Conservation (phyloP, 2,329 filamentous ascomycete species). For the Meredithiella fracta region DNA sequence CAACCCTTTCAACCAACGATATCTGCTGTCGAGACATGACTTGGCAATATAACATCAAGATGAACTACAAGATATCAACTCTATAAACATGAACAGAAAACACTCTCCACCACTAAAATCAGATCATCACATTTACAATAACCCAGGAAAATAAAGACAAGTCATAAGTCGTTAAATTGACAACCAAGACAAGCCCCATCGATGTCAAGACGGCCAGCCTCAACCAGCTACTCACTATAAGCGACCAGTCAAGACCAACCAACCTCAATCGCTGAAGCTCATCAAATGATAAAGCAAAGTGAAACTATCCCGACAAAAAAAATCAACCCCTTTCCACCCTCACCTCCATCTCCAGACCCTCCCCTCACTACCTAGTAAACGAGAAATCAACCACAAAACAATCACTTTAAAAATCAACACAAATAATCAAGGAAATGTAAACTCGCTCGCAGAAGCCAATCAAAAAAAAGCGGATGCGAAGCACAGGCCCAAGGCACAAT, state of each 20-base stretch:
- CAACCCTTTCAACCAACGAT: too few species aligned
- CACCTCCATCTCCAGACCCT: too few species aligned
- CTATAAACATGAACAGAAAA: too few species aligned
- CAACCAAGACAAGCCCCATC: background rate
- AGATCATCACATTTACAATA: too few species aligned
- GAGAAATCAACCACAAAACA: background rate
- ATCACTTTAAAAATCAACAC: background rate
- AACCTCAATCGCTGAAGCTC: background rate
- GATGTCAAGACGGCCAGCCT: background rate
- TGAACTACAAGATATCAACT: too few species aligned
- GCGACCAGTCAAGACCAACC: background rate
- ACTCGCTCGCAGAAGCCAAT: constrained; percentile 7
- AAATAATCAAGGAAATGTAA: constrained; percentile 3
- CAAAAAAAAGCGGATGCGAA: constrained; percentile 3
- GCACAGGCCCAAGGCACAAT: background rate
- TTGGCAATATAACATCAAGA: too few species aligned
- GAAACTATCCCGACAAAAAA: background rate
- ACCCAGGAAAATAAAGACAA: background rate
- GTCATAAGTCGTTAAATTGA: background rate
- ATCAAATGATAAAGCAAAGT: background rate
- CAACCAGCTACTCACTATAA: background rate
- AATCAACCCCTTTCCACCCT: background rate
- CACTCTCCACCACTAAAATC: too few species aligned
- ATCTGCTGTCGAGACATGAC: too few species aligned
- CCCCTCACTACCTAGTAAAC: too few species aligned